These are phyloP conservation scores for Salix udensis DNA, from an alignment of 345 rosid species.

Conservation along the genomic window DNA sequence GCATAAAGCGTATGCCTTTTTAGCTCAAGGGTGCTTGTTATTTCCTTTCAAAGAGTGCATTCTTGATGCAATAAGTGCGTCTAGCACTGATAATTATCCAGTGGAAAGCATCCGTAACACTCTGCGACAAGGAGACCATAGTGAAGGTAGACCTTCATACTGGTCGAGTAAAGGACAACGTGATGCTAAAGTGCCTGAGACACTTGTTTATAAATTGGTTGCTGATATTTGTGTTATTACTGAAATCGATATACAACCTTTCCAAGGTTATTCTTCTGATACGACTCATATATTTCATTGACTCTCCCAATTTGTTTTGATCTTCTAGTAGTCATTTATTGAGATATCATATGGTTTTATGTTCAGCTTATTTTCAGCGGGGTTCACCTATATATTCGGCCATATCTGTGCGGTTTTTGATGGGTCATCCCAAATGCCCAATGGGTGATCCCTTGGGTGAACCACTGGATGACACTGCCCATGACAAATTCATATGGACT, in stretches of 20 bases:
- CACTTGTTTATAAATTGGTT: constrained; percentile 59
- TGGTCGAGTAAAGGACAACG: constrained; percentile 90
- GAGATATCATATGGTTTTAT: constrained; percentile 11
- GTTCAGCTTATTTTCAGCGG: constrained; percentile 69
- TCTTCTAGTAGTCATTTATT: constrained; percentile 11
- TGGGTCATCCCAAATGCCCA: constrained; percentile 52
- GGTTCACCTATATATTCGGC: constrained; percentile 83
- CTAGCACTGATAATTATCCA: constrained; percentile 88
- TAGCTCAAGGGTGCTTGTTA: constrained; percentile 45
- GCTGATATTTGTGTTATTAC: constrained; percentile 66
- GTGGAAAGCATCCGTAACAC: constrained; percentile 76
- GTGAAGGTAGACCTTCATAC: constrained; percentile 58
- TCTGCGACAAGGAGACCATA: constrained; percentile 46
- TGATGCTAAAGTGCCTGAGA: constrained; percentile 73
- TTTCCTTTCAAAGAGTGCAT: constrained; percentile 47
- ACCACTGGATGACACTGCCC: constrained; percentile 23
- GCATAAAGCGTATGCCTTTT: constrained; percentile 63
- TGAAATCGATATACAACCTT: constrained; percentile 74
- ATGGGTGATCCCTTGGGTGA: constrained; percentile 24
- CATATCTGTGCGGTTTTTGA: constrained; percentile 57
- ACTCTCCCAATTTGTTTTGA: neutral
- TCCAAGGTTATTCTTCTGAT: constrained; percentile 49
- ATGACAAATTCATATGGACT: constrained; percentile 60
- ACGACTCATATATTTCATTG: neutral
- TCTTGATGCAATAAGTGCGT: constrained; percentile 60